Base-by-base conservation (phyloP, 148 eudicot genomes). In the Mesembryanthemum crystallinum region DNA sequence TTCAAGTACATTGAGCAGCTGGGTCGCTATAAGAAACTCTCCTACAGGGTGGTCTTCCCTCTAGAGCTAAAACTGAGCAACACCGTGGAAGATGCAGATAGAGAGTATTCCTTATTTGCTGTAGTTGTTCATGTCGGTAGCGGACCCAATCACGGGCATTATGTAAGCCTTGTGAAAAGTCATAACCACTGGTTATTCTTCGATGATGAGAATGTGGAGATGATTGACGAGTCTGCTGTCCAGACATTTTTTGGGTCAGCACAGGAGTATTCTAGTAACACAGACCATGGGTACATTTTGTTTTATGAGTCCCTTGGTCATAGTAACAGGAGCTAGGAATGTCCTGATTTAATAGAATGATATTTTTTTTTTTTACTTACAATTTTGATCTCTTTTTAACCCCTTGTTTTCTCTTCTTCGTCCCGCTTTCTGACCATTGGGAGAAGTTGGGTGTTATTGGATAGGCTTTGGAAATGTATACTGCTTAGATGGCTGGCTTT, bases 61-160 rank as follows among this genome's bases (percentile, higher is more conserved):
- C 85, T 92, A 1, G 97, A 92, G 85, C 88, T 92, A 39, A 92
- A 92, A 77, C 88, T 92, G 74, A 88, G 90, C 76, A 86, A 92
- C 74, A 90, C 96, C 0, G 89, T 88, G 61, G 97, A 90, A 77
- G 97, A 89, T 65, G 76, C 92, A 8, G 97, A 92, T 76, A 83
- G 89, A 2, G 96, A 90, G 75, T 92, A 92, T 80, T 90, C 97
- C 33, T 75, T 92, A 64, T 92, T 90, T 69, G 91, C 96, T 2
- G 97, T 90, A 3, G 96, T 92, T 2, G 96, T 92, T 63, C 97
- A 90, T 65, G 95, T 92, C 1, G 97, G 97, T 35, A 90, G 91
- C 75, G 96, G 95, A 74, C 97, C 93, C 72, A 90, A 92, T 82
- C 90, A 85, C 29, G 90, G 97, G 43, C 97, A 92, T 81, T 92